These are phyloP conservation scores for Allium cepa DNA, from an alignment of 106 monocot species.

Conservation along the genomic window DNA sequence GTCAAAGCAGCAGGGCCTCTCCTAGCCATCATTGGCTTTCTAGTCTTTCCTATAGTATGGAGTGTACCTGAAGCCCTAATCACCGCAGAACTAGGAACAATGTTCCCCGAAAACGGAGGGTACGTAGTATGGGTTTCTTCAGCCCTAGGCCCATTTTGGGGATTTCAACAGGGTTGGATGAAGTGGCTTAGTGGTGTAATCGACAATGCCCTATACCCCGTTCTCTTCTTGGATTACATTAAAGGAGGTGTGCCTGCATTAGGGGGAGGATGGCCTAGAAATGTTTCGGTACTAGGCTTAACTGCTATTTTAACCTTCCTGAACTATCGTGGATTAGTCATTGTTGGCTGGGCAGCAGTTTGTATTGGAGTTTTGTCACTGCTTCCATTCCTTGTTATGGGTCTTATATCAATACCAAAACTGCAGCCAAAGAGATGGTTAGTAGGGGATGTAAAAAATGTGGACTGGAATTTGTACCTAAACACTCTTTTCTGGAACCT, in stretches of 20 bases:
- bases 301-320: conserved; percentile 46
- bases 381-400: conserved; percentile 55
- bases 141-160: conserved; percentile 64
- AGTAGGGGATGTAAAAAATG: conserved; percentile 13
- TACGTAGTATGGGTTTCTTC: conserved; percentile 75
- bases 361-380: conserved; percentile 51
- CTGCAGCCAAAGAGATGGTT: conserved; percentile 26
- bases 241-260: conserved; percentile 47
- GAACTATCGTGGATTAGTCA: conserved; percentile 61
- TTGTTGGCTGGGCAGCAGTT: conserved; percentile 66
- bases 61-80: conserved; percentile 73
- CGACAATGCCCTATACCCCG: conserved; percentile 76
- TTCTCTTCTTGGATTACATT: conserved; percentile 62
- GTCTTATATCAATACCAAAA: conserved; percentile 38
- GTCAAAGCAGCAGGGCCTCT: conserved; percentile 68
- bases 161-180: conserved; percentile 80
- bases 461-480: conserved; percentile 32
- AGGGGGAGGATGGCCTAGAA: conserved; percentile 32
- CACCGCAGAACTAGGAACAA: conserved; percentile 70
- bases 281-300: conserved; percentile 29
- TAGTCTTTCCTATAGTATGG: conserved; percentile 69
- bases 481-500: conserved; percentile 42
- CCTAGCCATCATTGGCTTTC: conserved; percentile 48
- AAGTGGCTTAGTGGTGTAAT: conserved; percentile 81
- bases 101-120: conserved; percentile 76